These are phyloP conservation scores for Intubia oerlemansii DNA, from an alignment of 2,329 filamentous ascomycete genomes.

Conservation along the genomic window DNA sequence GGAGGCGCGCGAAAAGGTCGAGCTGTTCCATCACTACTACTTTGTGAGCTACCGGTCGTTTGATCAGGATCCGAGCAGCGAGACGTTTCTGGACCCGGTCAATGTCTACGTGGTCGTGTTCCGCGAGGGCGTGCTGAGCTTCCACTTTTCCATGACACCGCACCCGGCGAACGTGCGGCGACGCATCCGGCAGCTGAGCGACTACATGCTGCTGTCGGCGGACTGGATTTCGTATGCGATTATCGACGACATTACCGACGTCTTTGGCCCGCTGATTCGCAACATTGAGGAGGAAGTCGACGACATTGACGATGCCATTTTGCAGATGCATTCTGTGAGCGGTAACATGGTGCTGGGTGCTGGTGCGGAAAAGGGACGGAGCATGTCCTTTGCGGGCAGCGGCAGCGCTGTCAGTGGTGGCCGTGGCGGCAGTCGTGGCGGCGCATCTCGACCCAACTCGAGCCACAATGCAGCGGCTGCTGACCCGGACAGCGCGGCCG, in stretches of 20 bases:
- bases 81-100: constrained; percentile 82
- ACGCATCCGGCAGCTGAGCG: constrained; percentile 77
- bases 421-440: no score
- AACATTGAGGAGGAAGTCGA: constrained; percentile 92
- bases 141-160: constrained; percentile 91
- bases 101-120: constrained; percentile 98
- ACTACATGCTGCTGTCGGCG: constrained; percentile 79
- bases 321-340: constrained; percentile 51
- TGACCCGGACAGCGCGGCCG: no score
- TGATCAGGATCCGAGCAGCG: constrained; percentile 77
- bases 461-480: no score
- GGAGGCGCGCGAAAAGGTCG: constrained; percentile 93
- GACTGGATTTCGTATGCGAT: constrained; percentile 98
- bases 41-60: constrained; percentile 98
- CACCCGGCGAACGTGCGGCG: constrained; percentile 91
- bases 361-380: no score
- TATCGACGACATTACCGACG: constrained; percentile 96
- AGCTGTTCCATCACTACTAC: constrained; percentile 93
- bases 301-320: constrained; percentile 82
- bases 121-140: constrained; percentile 82
- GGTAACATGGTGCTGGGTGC: no score
- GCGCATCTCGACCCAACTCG: no score
- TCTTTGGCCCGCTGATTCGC: constrained; percentile 81
- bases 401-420: no score
- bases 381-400: no score